Conservation (phyloP, 148 eudicot species). For the Vaccinium darrowii region DNA sequence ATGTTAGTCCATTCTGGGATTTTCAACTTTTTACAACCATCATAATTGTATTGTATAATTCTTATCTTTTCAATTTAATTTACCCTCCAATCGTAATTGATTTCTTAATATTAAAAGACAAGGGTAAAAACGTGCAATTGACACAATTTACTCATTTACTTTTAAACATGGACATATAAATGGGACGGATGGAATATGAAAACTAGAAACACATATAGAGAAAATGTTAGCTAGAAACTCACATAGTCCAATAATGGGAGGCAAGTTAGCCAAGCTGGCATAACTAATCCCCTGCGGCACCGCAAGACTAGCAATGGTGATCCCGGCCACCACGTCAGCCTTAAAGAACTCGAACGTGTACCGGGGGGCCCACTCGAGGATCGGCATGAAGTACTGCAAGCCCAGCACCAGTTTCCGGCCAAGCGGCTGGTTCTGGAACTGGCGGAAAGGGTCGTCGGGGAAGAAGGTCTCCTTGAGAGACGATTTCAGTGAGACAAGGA, state of each 20-base stretch:
- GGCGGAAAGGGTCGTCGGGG: slow-evolving; percentile 60
- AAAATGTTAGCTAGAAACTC: slow-evolving; percentile 9
- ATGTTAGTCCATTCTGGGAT: no score
- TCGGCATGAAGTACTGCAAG: slow-evolving; percentile 58
- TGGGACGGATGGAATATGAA: no score
- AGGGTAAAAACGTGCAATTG: no score
- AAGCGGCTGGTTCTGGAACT: slow-evolving; percentile 38
- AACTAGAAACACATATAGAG: background rate
- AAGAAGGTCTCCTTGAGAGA: slow-evolving; percentile 56
- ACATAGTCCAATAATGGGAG: slow-evolving; percentile 67
- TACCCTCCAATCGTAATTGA: no score
- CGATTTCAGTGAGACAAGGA: slow-evolving; percentile 27
- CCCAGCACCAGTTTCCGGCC: slow-evolving; percentile 25
- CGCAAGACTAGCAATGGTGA: slow-evolving; percentile 72
- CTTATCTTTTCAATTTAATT: no score
- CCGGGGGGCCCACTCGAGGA: slow-evolving; percentile 64
- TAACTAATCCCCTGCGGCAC: slow-evolving; percentile 80
- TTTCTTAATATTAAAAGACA: no score
- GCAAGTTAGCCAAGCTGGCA: slow-evolving; percentile 61
- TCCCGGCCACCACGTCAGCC: slow-evolving; percentile 58
- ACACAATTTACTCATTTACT: no score
- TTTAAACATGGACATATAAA: no score
- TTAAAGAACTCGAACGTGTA: slow-evolving; percentile 43
- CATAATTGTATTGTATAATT: no score
- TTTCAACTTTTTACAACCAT: no score